A percentile compares a stretch with the other conserved stretches of the same genome.
These are phyloP conservation scores for Aspergillus cejpii DNA, from an alignment of 2,329 filamentous ascomycete genomes.

Conservation along the genomic window DNA sequence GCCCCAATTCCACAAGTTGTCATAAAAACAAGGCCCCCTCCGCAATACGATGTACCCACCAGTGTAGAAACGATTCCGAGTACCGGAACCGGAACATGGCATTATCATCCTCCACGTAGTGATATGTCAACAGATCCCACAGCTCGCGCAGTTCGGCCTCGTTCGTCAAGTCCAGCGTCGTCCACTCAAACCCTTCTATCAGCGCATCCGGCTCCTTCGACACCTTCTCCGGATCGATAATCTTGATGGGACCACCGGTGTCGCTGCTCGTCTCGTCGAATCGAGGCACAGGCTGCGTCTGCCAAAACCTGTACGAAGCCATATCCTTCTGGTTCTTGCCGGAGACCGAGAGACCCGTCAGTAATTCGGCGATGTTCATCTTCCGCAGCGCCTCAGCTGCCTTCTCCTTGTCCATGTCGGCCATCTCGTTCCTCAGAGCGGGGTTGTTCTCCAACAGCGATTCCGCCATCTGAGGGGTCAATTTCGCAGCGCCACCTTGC, in stretches of 20 bases:
- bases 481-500: conserved; percentile 21
- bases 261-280: conserved; percentile 55
- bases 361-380: conserved; percentile 43
- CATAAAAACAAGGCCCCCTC: neutral
- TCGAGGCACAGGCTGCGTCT: conserved; percentile 87
- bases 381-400: conserved; percentile 47
- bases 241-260: conserved; percentile 76
- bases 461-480: conserved; percentile 36
- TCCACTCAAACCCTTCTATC: conserved; percentile 86
- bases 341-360: conserved; percentile 56
- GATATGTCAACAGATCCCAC: conserved; percentile 81
- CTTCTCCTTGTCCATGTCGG: conserved; percentile 60
- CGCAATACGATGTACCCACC: conserved; percentile 46
- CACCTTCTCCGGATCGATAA: conserved; percentile 70
- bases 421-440: conserved; percentile 65
- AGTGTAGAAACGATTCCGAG: conserved; percentile 78
- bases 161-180: conserved; percentile 75
- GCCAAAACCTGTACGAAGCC: conserved; percentile 97
- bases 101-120: conserved; percentile 96
- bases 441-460: conserved; percentile 46
- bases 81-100: conserved; percentile 98
- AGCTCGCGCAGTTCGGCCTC: conserved; percentile 78
- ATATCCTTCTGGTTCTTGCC: conserved; percentile 94
- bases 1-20: neutral
- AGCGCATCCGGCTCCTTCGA: conserved; percentile 69